Evolutionary conservation across 2,329 filamentous ascomycete genomes (phyloP).

Genomic region (Penicillium sp.): DNA sequence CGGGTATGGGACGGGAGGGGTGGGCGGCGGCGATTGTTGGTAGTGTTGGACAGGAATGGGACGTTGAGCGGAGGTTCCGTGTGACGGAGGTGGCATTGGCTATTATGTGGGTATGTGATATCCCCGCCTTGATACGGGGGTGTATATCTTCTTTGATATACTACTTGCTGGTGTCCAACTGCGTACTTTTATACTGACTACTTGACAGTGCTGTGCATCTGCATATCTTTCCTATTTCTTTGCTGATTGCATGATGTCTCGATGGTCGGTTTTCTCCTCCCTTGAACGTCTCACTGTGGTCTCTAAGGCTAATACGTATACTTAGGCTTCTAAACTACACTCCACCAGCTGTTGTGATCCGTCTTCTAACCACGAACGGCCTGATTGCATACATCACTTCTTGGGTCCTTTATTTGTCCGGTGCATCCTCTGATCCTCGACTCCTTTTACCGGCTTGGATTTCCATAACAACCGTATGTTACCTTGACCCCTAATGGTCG

Average conservation of each 20-base stretch:
- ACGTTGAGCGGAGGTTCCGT: slow-evolving; percentile 44
- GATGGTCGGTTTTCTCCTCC: slow-evolving; percentile 50
- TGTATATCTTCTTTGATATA: slow-evolving; percentile 20
- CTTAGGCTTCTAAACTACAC: slow-evolving; percentile 73
- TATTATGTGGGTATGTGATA: slow-evolving; percentile 59
- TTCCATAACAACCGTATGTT: slow-evolving; percentile 59
- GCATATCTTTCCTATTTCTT: slow-evolving; percentile 76
- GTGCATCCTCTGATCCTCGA: slow-evolving; percentile 60
- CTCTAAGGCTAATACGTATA: neutral
- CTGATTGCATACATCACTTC: slow-evolving; percentile 68
- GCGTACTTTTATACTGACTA: neutral
- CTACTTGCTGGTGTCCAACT: neutral
- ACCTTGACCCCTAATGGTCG: neutral
- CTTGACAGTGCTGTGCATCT: slow-evolving; percentile 57
- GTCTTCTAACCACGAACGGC: slow-evolving; percentile 64
- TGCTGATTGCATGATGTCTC: slow-evolving; percentile 73
- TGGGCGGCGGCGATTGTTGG: slow-evolving; percentile 34
- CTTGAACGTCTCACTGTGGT: neutral
- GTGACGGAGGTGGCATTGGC: slow-evolving; percentile 63
- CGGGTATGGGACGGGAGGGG: slow-evolving; percentile 37
- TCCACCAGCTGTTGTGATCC: slow-evolving; percentile 65
- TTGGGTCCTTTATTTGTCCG: slow-evolving; percentile 60
- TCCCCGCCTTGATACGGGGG: neutral
- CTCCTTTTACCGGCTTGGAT: slow-evolving; percentile 70
- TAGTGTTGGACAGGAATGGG: slow-evolving; percentile 35